phyloP scores from a whole-genome alignment of 768 basidiomycete species.

The Mrakia hoshinonis region DNA sequence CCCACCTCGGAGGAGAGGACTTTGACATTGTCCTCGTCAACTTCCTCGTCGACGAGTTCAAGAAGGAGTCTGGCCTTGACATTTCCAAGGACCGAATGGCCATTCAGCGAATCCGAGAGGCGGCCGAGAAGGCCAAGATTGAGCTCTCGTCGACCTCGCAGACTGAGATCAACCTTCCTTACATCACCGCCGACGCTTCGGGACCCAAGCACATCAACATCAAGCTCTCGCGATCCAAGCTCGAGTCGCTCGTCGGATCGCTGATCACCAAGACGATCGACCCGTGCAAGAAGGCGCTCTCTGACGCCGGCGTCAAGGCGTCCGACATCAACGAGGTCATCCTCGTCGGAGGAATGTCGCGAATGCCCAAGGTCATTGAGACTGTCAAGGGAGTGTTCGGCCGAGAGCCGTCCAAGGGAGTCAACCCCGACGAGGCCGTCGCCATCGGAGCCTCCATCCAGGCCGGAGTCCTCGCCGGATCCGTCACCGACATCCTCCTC shows the following conservation, averaged over 20 bases:
- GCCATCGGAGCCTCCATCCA: conserved; percentile 97
- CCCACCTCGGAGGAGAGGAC: conserved; percentile 94
- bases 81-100: conserved; percentile 85
- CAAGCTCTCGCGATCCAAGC: conserved; percentile 77
- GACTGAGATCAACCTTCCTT: conserved; percentile 95
- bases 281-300: conserved; percentile 95
- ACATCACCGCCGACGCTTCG: conserved; percentile 90
- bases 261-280: conserved; percentile 84
- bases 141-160: conserved; percentile 89
- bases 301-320: conserved; percentile 83
- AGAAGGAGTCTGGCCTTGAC: conserved; percentile 79
- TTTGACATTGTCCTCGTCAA: conserved; percentile 87
- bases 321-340: conserved; percentile 93
- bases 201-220: conserved; percentile 96
- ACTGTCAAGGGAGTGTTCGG: conserved; percentile 92
- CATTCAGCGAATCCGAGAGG: conserved; percentile 96
- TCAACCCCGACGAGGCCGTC: conserved; percentile 98
- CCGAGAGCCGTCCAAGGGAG: conserved; percentile 94
- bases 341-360: conserved; percentile 95
- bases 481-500: conserved; percentile 82
- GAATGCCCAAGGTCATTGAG: conserved; percentile 91
- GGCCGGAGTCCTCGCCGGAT: conserved; percentile 92
- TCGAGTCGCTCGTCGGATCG: conserved; percentile 72
- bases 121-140: conserved; percentile 98
- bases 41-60: conserved; percentile 79